phyloP scores from a whole-genome alignment of 495 filamentous ascomycete species.

The Lasiosphaeria miniovina region DNA sequence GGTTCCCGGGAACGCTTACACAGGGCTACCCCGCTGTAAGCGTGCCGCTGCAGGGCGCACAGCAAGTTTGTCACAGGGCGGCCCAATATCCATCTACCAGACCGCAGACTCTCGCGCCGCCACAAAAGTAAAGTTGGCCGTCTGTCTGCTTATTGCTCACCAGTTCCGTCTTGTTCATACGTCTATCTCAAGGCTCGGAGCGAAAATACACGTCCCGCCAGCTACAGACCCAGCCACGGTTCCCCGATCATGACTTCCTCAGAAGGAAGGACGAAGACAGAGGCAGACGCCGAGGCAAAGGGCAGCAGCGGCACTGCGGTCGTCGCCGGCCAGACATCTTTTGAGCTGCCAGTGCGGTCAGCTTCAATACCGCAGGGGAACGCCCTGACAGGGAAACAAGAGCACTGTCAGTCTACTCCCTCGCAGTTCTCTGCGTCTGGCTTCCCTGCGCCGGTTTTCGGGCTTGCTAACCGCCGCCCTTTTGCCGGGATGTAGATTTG shows the following conservation, averaged over 20 bases:
- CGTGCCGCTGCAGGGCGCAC: too few species aligned
- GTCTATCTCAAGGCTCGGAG: not conserved
- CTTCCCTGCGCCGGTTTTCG: conserved; percentile 24
- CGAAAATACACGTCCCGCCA: not conserved
- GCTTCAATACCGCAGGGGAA: conserved; percentile 6
- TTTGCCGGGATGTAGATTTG: conserved; percentile 59
- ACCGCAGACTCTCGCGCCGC: too few species aligned
- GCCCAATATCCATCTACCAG: too few species aligned
- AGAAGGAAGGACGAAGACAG: conserved; percentile 1
- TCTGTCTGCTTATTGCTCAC: too few species aligned
- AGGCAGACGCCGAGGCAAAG: conserved; percentile 1
- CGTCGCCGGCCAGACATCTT: conserved; percentile 8
- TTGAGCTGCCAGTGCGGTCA: conserved; percentile 19
- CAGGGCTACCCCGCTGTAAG: too few species aligned
- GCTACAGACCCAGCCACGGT: not conserved
- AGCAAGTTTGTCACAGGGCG: too few species aligned
- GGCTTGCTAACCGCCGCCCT: conserved; percentile 5
- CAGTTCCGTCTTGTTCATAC: too few species aligned
- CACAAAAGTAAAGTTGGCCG: too few species aligned
- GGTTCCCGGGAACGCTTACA: too few species aligned
- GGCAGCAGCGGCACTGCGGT: conserved; percentile 4
- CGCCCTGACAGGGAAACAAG: conserved; percentile 86
- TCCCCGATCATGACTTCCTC: not conserved
- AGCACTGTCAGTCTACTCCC: conserved; percentile 70
- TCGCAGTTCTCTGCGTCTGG: not conserved